Evolutionary conservation across 139 green algal genomes (phyloP), one percentile per base, ranked within the genome.

Genomic region (Micractinium conductrix): DNA sequence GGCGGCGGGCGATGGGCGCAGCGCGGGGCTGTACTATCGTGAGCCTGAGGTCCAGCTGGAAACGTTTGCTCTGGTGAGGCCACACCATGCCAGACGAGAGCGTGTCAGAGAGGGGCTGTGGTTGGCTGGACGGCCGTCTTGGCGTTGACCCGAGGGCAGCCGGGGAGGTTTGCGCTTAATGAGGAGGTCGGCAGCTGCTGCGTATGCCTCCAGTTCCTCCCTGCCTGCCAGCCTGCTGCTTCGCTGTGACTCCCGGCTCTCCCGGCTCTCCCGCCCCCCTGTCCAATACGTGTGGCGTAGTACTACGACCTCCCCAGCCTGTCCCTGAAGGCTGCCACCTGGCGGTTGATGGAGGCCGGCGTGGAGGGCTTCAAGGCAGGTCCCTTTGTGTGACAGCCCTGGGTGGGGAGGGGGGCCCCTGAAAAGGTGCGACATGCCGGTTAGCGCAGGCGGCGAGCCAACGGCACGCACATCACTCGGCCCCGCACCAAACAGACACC

Each of bases 11-110:
- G 76, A 82, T 21, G 76, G 76, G 22, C 28, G 8, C 37, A 72
- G 35, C 30, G 38, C 35, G 10, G 76, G 76, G 50, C 55, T 82
- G 24, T 82, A 60, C 42, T 82, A 82, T 26, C 37, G 76, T 58
- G 76, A 82, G 58, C 76, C 76, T 0, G 76, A 82, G 76, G 76
- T 55, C 40, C 76, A 82, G 76, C 55, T 73, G 24, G 58, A 37
- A 38, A 55, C 35, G 33, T 71, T 58, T 7, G 42, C 76, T 2
- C 76, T 73, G 8, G 76, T 82, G 26, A 55, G 76, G n/a, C n/a
- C n/a, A n/a, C n/a, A n/a, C n/a, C n/a, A n/a, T n/a, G n/a, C n/a
- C n/a, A n/a, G n/a, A n/a, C n/a, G n/a, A n/a, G n/a, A n/a, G n/a
- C n/a, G n/a, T n/a, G n/a, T n/a, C n/a, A n/a, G n/a, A n/a, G n/a